These are phyloP conservation scores for Naganishia vaughanmartiniae DNA, from an alignment of 768 basidiomycete species.

Conservation along the genomic window DNA sequence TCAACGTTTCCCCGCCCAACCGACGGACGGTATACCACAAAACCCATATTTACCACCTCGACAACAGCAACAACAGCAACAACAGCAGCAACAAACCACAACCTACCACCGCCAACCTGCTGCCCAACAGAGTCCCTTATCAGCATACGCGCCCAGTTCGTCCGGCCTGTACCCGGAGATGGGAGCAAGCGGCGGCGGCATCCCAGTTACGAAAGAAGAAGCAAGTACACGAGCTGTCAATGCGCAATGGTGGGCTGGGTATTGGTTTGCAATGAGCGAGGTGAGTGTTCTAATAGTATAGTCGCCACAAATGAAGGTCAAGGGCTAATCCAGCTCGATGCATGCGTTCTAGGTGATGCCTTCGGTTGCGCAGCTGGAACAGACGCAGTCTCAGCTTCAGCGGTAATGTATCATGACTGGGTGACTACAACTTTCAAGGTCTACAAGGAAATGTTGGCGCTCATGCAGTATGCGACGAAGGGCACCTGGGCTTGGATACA, in stretches of 20 bases:
- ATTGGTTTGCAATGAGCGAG: constrained; percentile 48
- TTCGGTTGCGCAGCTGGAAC: constrained; percentile 8
- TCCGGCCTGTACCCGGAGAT: constrained; percentile 23
- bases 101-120: neutral
- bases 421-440: too few species aligned
- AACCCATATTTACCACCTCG: neutral
- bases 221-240: constrained; percentile 45
- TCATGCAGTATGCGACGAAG: too few species aligned
- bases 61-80: constrained; percentile 7
- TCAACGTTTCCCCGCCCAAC: neutral
- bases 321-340: neutral
- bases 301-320: too few species aligned
- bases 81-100: neutral
- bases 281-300: neutral
- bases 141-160: constrained; percentile 12
- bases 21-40: constrained; percentile 1
- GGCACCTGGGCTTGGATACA: too few species aligned
- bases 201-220: constrained; percentile 32
- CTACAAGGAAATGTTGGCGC: too few species aligned
- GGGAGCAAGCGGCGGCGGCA: constrained; percentile 15
- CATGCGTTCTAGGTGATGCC: constrained; percentile 5
- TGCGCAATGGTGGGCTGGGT: constrained; percentile 50
- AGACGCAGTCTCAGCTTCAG: constrained; percentile 17
- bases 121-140: neutral
- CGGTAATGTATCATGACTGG: neutral